These are phyloP conservation scores for Claviceps africana DNA, from an alignment of 2,329 filamentous ascomycete species.

Conservation along the genomic window DNA sequence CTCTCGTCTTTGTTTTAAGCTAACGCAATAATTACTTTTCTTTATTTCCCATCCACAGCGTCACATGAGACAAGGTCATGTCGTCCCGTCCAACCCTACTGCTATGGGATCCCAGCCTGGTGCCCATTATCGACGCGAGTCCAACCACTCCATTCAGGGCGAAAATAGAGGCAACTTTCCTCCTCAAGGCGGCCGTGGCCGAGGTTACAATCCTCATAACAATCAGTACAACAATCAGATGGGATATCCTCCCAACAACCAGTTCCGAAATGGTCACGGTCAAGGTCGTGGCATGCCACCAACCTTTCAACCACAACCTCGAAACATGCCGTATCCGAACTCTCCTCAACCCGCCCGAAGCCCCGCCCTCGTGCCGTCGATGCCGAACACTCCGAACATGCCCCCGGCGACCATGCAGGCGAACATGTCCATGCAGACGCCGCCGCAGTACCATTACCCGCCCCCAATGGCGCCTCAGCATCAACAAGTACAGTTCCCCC, in stretches of 20 bases:
- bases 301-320: slow-evolving; percentile 29
- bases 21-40: neutral
- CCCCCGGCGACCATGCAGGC: slow-evolving; percentile 38
- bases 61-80: slow-evolving; percentile 54
- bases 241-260: slow-evolving; percentile 29
- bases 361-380: slow-evolving; percentile 50
- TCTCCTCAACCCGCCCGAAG: slow-evolving; percentile 54
- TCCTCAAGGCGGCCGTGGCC: slow-evolving; percentile 34
- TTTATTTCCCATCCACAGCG: slow-evolving; percentile 29
- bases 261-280: slow-evolving; percentile 27
- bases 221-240: slow-evolving; percentile 32
- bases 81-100: slow-evolving; percentile 46
- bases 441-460: slow-evolving; percentile 47
- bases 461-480: slow-evolving; percentile 44
- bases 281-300: slow-evolving; percentile 40
- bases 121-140: slow-evolving; percentile 69
- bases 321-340: slow-evolving; percentile 37
- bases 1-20: slow-evolving; percentile 3
- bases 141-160: slow-evolving; percentile 62
- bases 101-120: slow-evolving; percentile 50
- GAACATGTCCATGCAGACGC: slow-evolving; percentile 49
- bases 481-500: slow-evolving; percentile 45
- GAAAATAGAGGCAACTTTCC: slow-evolving; percentile 38
- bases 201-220: slow-evolving; percentile 30
- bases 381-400: slow-evolving; percentile 59